phyloP scores from a whole-genome alignment of 2,329 filamentous ascomycete genomes.

The Colletotrichum abscissum region DNA sequence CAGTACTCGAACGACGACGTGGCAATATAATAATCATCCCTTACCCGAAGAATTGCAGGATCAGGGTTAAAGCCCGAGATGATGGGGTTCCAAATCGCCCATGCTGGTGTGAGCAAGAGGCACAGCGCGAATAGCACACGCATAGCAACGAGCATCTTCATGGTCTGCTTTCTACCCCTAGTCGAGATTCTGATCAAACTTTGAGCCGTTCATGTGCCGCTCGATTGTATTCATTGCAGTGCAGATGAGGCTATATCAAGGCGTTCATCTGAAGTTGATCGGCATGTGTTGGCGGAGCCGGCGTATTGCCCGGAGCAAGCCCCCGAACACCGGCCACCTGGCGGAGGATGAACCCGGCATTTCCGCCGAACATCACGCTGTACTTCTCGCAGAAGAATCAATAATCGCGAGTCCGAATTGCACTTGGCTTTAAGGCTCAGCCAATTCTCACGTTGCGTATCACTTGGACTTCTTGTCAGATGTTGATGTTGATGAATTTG shows the following conservation, averaged over 20 bases:
- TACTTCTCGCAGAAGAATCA: background rate
- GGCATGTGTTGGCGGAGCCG: background rate
- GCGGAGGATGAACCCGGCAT: background rate
- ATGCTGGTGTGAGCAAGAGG: background rate
- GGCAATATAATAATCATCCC: conserved; percentile 61
- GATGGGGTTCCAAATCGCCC: conserved; percentile 53
- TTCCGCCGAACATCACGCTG: background rate
- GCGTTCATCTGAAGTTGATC: background rate
- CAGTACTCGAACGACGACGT: conserved; percentile 67
- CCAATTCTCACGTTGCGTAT: no score
- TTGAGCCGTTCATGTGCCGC: background rate
- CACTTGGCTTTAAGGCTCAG: background rate
- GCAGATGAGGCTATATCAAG: background rate
- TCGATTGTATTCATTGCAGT: background rate
- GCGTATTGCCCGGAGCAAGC: conserved; percentile 1
- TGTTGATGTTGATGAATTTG: background rate
- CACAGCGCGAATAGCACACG: background rate
- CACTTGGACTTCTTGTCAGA: background rate
- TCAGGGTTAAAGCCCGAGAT: conserved; percentile 66
- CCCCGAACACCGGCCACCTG: background rate
- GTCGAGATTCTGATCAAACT: background rate
- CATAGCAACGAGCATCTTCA: background rate
- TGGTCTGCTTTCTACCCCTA: background rate
- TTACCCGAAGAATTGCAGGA: conserved; percentile 61
- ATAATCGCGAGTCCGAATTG: background rate